Evolutionary conservation across 257 asterid genomes (phyloP).

Genomic region (Oldenlandia corymbosa): DNA sequence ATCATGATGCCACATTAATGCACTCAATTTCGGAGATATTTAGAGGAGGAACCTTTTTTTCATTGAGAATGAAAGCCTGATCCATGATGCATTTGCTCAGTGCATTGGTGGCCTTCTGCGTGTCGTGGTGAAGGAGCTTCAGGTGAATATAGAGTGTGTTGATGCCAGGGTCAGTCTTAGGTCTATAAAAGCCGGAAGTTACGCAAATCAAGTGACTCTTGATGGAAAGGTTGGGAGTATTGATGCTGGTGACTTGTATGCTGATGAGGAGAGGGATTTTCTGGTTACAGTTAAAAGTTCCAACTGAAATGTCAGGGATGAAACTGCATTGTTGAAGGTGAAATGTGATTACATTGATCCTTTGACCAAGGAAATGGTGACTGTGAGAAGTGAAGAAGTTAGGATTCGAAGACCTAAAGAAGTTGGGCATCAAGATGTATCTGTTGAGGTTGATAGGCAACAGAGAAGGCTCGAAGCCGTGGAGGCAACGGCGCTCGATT

Average conservation of each 20-base stretch:
- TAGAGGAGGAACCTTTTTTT: constrained; percentile 95
- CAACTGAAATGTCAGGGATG: constrained; percentile 43
- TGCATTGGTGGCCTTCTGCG: constrained; percentile 97
- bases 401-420: constrained; percentile 48
- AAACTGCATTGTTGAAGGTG: constrained; percentile 57
- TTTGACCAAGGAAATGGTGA: constrained; percentile 50
- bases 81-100: constrained; percentile 98
- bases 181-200: constrained; percentile 73
- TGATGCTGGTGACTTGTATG: constrained; percentile 81
- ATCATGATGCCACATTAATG: constrained; percentile 88
- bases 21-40: constrained; percentile 89
- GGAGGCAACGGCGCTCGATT: constrained; percentile 79
- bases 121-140: constrained; percentile 82
- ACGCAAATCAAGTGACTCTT: constrained; percentile 42
- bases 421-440: constrained; percentile 30
- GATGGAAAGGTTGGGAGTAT: constrained; percentile 53
- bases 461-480: constrained; percentile 75
- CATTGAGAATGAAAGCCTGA: constrained; percentile 89
- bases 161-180: constrained; percentile 46
- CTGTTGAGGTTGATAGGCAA: constrained; percentile 90
- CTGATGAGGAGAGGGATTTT: constrained; percentile 95
- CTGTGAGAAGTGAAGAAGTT: constrained; percentile 46
- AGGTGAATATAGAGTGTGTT: constrained; percentile 46
- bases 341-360: constrained; percentile 62
- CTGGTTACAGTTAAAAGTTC: constrained; percentile 59